These are phyloP conservation scores for Coelastrella sp. DNA, from an alignment of 139 green algal species.

Conservation along the genomic window DNA sequence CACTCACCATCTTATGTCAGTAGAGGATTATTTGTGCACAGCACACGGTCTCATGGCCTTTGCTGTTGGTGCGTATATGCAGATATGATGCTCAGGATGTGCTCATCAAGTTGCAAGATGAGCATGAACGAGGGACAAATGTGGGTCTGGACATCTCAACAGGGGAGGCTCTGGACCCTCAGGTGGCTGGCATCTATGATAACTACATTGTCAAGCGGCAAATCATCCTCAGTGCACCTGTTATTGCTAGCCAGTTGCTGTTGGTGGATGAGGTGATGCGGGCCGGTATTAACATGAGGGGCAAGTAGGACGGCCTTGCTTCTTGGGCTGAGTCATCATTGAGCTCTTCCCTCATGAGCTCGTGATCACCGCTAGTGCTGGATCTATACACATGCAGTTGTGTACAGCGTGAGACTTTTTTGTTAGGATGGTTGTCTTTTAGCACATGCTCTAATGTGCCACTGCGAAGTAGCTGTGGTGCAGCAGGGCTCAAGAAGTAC, in stretches of 20 bases:
- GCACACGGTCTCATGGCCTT: background rate
- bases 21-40: too few relatives aligned
- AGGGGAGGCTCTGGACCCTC: conserved; percentile 92
- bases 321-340: background rate
- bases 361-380: too few relatives aligned
- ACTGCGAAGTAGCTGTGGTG: too few relatives aligned
- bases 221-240: conserved; percentile 93
- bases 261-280: conserved; percentile 98
- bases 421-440: too few relatives aligned
- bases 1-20: too few relatives aligned
- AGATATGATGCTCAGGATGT: conserved; percentile 91
- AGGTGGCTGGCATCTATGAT: conserved; percentile 91
- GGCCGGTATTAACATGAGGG: conserved; percentile 96
- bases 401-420: too few relatives aligned
- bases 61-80: background rate
- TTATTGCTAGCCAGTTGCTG: conserved; percentile 95
- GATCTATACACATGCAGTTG: too few relatives aligned
- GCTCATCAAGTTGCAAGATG: conserved; percentile 85
- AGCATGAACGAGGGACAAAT: conserved; percentile 65
- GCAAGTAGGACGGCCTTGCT: background rate
- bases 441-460: too few relatives aligned
- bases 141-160: conserved; percentile 94
- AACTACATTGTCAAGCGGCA: conserved; percentile 98
- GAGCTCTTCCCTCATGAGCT: too few relatives aligned
- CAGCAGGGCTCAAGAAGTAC: too few relatives aligned